Conservation (phyloP, 1,284 basidiomycete genomes). For the Apiotrichum domesticum region DNA sequence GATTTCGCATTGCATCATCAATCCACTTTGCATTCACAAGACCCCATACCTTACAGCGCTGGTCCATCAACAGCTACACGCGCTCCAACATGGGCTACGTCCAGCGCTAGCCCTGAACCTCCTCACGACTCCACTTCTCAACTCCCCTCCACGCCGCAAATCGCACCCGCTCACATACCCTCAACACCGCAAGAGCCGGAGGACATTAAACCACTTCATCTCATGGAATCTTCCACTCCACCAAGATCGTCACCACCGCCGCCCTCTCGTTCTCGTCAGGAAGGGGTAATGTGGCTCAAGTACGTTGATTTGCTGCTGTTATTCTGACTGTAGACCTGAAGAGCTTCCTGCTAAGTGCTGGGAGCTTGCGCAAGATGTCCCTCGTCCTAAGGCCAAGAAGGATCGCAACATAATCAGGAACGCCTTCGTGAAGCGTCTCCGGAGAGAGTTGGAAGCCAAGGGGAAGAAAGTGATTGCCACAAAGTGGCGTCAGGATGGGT, state of each 20-base stretch:
- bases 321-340: not conserved
- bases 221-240: not conserved
- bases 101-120: not conserved
- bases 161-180: not conserved
- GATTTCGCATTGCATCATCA: no score
- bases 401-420: not conserved
- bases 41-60: no score
- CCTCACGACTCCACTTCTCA: not conserved
- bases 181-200: not conserved
- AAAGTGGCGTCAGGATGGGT: conserved; percentile 8
- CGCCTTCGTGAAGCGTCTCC: not conserved
- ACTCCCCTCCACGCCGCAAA: not conserved
- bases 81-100: not conserved
- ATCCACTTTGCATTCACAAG: no score
- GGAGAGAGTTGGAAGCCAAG: not conserved
- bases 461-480: not conserved
- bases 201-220: not conserved
- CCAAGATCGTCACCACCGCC: not conserved
- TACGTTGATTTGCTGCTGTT: not conserved
- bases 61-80: no score
- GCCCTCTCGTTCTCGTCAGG: not conserved
- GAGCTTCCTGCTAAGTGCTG: not conserved
- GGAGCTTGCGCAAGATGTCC: not conserved
- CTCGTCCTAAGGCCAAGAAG: not conserved
- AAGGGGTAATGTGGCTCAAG: conserved; percentile 2